phyloP scores from a whole-genome alignment of 176 grass and related monocot species.

The Aegilops sharonensis region DNA sequence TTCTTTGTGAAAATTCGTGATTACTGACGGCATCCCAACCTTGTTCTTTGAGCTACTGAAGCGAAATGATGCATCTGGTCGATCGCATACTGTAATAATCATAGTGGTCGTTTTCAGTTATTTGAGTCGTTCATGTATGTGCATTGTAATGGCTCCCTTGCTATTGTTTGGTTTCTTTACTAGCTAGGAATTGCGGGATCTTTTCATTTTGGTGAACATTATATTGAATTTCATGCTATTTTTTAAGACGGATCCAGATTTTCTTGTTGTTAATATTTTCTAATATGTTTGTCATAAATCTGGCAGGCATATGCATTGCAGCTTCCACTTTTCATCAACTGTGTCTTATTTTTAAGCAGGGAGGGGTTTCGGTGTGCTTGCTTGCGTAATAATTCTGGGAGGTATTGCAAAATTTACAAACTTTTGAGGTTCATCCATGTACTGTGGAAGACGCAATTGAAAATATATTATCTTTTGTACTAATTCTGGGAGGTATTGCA shows the following conservation, averaged over 20 bases:
- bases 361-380: constrained; percentile 96
- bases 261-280: neutral
- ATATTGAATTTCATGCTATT: neutral
- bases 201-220: neutral
- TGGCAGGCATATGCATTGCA: constrained; percentile 82
- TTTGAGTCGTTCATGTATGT: neutral
- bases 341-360: constrained; percentile 88
- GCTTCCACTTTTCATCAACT: constrained; percentile 91
- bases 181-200: neutral
- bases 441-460: no score
- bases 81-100: neutral
- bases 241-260: neutral
- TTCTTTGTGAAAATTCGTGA: neutral
- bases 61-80: neutral
- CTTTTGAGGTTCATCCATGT: no score
- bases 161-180: neutral
- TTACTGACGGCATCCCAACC: neutral
- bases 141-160: neutral
- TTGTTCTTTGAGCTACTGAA: neutral
- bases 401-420: no score
- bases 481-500: no score
- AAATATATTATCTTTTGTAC: no score
- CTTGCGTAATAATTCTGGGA: constrained; percentile 45
- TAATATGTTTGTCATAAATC: constrained; percentile 8
- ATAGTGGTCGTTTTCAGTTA: neutral